Evolutionary conservation across 2,329 filamentous ascomycete species (phyloP).

Genomic region (Fusarium vanettenii): DNA sequence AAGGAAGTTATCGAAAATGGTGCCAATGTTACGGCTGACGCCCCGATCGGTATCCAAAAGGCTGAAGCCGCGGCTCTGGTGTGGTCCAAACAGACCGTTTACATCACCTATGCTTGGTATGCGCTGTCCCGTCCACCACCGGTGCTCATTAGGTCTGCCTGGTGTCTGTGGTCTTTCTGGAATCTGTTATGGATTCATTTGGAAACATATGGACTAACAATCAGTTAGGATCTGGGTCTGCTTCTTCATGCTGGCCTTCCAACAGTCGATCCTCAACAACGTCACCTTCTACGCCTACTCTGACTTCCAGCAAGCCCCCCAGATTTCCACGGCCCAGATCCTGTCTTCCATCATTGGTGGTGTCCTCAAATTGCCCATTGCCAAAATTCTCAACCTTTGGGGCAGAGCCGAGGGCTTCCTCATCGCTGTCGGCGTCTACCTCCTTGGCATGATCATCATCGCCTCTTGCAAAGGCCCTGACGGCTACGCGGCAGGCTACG

Average conservation of each 20-base stretch:
- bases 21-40: conserved; percentile 2
- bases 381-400: conserved; percentile 54
- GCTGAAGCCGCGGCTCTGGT: conserved; percentile 49
- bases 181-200: not conserved
- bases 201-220: not conserved
- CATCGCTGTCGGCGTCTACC: conserved; percentile 47
- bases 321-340: conserved; percentile 58
- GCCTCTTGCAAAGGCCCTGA: conserved; percentile 65
- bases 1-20: conserved; percentile 5
- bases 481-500: conserved; percentile 58
- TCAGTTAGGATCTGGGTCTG: conserved; percentile 51
- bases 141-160: not conserved
- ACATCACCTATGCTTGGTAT: conserved; percentile 23
- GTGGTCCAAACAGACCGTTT: conserved; percentile 46
- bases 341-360: conserved; percentile 51
- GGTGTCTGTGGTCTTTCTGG: not conserved
- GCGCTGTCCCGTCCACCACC: not conserved
- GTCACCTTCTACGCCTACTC: conserved; percentile 45
- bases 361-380: conserved; percentile 47
- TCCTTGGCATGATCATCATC: conserved; percentile 64
- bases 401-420: conserved; percentile 52
- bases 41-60: conserved; percentile 44
- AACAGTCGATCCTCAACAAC: conserved; percentile 51
- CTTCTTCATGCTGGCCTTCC: conserved; percentile 51
- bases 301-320: conserved; percentile 47